Conservation (phyloP, 306 rosid genomes). For the Rosa lucieae region DNA sequence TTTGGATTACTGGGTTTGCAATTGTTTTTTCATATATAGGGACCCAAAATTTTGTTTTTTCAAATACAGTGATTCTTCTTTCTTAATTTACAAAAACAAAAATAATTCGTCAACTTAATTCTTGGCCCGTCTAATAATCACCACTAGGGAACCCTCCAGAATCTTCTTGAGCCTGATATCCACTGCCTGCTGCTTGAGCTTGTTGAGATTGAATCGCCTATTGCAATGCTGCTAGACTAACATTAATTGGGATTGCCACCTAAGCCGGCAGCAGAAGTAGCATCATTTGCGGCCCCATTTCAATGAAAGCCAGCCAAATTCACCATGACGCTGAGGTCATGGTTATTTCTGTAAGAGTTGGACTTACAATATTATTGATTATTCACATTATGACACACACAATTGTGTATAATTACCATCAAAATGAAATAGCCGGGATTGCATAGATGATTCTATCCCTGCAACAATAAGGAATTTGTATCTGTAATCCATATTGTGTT, state of each 20-base stretch:
- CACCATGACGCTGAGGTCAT: constrained; percentile 69
- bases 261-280: constrained; percentile 32
- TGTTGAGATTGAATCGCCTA: constrained; percentile 44
- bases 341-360: background rate
- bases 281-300: constrained; percentile 28
- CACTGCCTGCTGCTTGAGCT: constrained; percentile 25
- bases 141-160: constrained; percentile 40
- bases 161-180: constrained; percentile 18
- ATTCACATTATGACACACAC: no score
- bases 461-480: no score
- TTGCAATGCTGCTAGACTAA: constrained; percentile 27
- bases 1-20: background rate
- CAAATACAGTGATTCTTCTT: constrained; percentile 16
- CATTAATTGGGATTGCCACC: constrained; percentile 42
- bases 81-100: background rate
- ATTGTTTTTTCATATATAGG: background rate
- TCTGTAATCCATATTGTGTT: no score
- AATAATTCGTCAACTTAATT: background rate
- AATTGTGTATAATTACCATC: no score
- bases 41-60: background rate
- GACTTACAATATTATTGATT: no score
- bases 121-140: constrained; percentile 40
- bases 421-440: no score
- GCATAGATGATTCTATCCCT: no score
- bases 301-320: constrained; percentile 77